Evolutionary conservation across 164 flowering plant species (phyloP).

Genomic region (Platanus orientalis): DNA sequence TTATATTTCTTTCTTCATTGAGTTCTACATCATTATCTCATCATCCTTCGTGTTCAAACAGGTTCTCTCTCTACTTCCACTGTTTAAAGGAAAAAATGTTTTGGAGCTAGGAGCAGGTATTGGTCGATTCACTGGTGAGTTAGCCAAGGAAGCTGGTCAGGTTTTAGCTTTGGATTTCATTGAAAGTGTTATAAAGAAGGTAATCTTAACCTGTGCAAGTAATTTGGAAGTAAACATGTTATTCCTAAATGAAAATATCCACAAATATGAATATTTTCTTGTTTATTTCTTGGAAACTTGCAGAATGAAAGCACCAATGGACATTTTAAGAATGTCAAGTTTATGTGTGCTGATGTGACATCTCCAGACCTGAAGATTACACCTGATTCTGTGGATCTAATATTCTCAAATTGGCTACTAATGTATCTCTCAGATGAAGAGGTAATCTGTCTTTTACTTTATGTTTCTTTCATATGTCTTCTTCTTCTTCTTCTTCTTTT

Average conservation of each 20-base stretch:
- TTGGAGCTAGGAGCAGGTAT: constrained; percentile 93
- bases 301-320: constrained; percentile 86
- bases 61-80: constrained; percentile 88
- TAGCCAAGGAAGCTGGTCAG: constrained; percentile 75
- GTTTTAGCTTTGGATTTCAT: constrained; percentile 82
- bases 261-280: constrained; percentile 3
- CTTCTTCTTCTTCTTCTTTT: no score
- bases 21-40: not conserved
- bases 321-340: constrained; percentile 72
- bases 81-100: constrained; percentile 69
- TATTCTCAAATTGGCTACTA: constrained; percentile 90
- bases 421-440: constrained; percentile 94
- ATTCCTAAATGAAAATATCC: not conserved
- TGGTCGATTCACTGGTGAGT: constrained; percentile 93
- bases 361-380: constrained; percentile 64
- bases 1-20: not conserved
- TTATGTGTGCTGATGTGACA: constrained; percentile 89
- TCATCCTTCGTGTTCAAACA: constrained; percentile 14
- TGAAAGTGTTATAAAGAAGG: constrained; percentile 86
- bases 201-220: constrained; percentile 13
- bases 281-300: constrained; percentile 15
- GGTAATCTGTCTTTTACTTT: constrained; percentile 38
- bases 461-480: not conserved
- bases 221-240: not conserved
- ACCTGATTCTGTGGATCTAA: constrained; percentile 67